phyloP scores from a whole-genome alignment of 2,329 filamentous ascomycete genomes.

The Tolypocladium amazonense region DNA sequence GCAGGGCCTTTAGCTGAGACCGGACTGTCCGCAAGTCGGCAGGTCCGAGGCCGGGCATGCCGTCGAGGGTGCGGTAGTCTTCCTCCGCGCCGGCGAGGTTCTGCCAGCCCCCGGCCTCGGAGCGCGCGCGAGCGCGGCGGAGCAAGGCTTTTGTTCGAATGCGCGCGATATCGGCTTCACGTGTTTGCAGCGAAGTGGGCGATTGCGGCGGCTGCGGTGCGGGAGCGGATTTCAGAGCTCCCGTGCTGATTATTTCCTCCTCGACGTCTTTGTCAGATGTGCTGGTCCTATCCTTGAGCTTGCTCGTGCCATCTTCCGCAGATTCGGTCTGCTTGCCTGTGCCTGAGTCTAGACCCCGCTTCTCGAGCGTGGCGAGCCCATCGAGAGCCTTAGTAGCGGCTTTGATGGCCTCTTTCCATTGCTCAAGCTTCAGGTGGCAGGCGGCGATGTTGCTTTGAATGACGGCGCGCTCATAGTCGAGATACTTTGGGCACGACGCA shows the following conservation, averaged over 20 bases:
- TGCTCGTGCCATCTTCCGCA: slow-evolving; percentile 19
- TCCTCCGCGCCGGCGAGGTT: slow-evolving; percentile 66
- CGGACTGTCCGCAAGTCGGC: slow-evolving; percentile 60
- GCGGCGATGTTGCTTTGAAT: slow-evolving; percentile 82
- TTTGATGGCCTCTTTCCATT: slow-evolving; percentile 76
- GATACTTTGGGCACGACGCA: slow-evolving; percentile 67
- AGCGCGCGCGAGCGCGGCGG: slow-evolving; percentile 63
- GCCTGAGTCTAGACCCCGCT: slow-evolving; percentile 17
- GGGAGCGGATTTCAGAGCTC: slow-evolving; percentile 40
- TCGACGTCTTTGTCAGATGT: slow-evolving; percentile 35
- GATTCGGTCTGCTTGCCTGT: slow-evolving; percentile 30
- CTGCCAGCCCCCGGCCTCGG: slow-evolving; percentile 66
- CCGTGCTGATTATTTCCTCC: slow-evolving; percentile 49
- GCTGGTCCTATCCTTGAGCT: slow-evolving; percentile 17
- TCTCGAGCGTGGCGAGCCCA: slow-evolving; percentile 52
- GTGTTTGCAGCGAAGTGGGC: slow-evolving; percentile 9
- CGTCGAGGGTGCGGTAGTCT: slow-evolving; percentile 63
- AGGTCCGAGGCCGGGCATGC: slow-evolving; percentile 43
- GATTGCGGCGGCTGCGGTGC: slow-evolving; percentile 10
- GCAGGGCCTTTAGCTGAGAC: slow-evolving; percentile 54
- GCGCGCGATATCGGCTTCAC: slow-evolving; percentile 53
- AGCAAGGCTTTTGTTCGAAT: slow-evolving; percentile 78
- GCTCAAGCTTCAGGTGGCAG: slow-evolving; percentile 72
- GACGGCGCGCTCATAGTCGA: slow-evolving; percentile 81
- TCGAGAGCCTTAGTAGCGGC: slow-evolving; percentile 65